These are phyloP conservation scores for Baorangia bicolor DNA, from an alignment of 768 basidiomycete species.

Conservation along the genomic window DNA sequence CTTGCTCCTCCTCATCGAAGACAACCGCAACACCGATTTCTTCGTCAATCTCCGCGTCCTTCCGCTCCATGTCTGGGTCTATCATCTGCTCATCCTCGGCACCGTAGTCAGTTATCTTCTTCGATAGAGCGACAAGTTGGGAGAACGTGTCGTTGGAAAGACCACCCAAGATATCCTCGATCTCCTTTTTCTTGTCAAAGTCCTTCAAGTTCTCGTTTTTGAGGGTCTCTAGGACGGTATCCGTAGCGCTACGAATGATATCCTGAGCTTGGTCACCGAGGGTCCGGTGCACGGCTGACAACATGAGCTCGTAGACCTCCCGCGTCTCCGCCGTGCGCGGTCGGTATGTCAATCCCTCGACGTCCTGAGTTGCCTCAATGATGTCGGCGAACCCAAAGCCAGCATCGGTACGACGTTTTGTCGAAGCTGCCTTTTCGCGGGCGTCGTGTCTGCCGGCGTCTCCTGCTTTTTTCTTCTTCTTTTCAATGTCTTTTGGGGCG, in stretches of 20 bases:
- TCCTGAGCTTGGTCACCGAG: slow-evolving; percentile 97
- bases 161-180: slow-evolving; percentile 70
- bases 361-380: slow-evolving; percentile 89
- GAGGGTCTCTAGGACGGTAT: slow-evolving; percentile 81
- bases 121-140: slow-evolving; percentile 78
- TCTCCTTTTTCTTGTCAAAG: slow-evolving; percentile 95
- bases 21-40: slow-evolving; percentile 97
- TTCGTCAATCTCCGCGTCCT: slow-evolving; percentile 90
- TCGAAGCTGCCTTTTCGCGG: slow-evolving; percentile 51
- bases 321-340: slow-evolving; percentile 93
- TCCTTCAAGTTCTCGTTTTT: slow-evolving; percentile 91
- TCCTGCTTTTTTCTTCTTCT: slow-evolving; percentile 87
- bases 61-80: slow-evolving; percentile 77
- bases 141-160: slow-evolving; percentile 75
- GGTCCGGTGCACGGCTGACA: slow-evolving; percentile 75
- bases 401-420: slow-evolving; percentile 61
- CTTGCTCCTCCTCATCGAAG: slow-evolving; percentile 96
- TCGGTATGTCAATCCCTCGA: slow-evolving; percentile 90
- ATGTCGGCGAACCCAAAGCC: slow-evolving; percentile 86
- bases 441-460: slow-evolving; percentile 50
- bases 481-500: slow-evolving; percentile 83
- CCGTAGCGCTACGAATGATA: slow-evolving; percentile 93
- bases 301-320: slow-evolving; percentile 90
- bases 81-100: slow-evolving; percentile 79
- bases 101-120: slow-evolving; percentile 96